Evolutionary conservation across 345 rosid genomes (phyloP).

Genomic region (Cardamine resedifolia): DNA sequence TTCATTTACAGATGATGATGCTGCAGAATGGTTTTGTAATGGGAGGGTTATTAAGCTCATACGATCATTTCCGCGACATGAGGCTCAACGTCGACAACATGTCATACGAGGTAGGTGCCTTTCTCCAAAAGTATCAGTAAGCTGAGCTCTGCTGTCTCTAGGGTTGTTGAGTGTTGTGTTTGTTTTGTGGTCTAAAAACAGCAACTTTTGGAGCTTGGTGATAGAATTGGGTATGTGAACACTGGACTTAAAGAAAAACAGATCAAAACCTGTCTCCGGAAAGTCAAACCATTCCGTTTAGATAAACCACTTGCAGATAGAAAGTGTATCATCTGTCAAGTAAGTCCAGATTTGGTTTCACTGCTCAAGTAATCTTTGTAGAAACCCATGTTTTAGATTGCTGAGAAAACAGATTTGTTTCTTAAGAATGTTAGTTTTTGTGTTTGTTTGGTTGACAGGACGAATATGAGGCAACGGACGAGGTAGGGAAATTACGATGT

Average conservation of each 20-base stretch:
- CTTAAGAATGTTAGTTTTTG: neutral
- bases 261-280: conserved; percentile 60
- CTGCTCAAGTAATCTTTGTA: neutral
- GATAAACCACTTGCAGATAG: conserved; percentile 47
- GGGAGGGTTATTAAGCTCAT: conserved; percentile 38
- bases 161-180: neutral
- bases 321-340: conserved; percentile 92
- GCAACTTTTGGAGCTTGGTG: conserved; percentile 92
- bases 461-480: conserved; percentile 64
- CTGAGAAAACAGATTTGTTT: neutral
- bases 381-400: neutral
- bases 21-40: conserved; percentile 41
- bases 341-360: conserved; percentile 31
- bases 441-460: conserved; percentile 51
- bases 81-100: conserved; percentile 49
- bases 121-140: neutral
- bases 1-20: conserved; percentile 38
- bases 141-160: neutral
- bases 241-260: conserved; percentile 83
- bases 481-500: conserved; percentile 69
- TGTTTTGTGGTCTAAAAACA: conserved; percentile 35
- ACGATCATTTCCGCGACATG: conserved; percentile 41
- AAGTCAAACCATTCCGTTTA: conserved; percentile 46
- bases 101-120: conserved; percentile 42
- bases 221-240: conserved; percentile 77